Evolutionary conservation across 2,329 filamentous ascomycete species (phyloP), one percentile per base, ranked within the genome.

Genomic region (Colletotrichum lindemuthianum): DNA sequence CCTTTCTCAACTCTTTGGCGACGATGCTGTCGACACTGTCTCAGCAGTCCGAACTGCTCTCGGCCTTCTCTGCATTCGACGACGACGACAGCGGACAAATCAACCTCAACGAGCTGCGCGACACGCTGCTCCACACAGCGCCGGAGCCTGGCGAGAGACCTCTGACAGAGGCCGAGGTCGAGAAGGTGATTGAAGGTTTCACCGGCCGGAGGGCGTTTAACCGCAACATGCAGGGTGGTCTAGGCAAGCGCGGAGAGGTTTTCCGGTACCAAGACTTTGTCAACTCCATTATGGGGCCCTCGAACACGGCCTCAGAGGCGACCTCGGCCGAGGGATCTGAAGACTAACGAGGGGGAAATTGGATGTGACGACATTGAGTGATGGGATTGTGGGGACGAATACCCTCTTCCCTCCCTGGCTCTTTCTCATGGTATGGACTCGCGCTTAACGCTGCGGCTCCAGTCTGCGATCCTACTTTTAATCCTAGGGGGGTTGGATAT

Each of bases 181-280:
- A 97, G 73, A 89, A 90, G 74, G 90, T 97, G n/a, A 86, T 98
- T 69, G 88, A 86, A 61, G 94, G 93, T 0, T 99, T 97, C 77
- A 92, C 91, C 4, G 92, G 92, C 0, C 85, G 93, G 61, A 86
- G 92, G 66, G 93, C 92, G 0, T 97, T 98, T 77, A 91, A 88
- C 50, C 92, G 90, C 70, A 82, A 77, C 71, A 81, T 81, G 75
- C 75, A 78, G 71, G 74, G 81, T 67, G 78, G 86, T 66, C 68
- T 89, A 72, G 78, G 84, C 61, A 90, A 89, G 73, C 85, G 91
- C 67, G 92, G 92, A 1, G 95, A 98, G 65, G 93, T 98, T 1
- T 98, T 99, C 78, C 88, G 89, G 72, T 99, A 98, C 75, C 88
- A 92, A 67, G 96, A 99, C 63, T 98, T 98, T 79, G 92, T 98